Conservation (phyloP, 2,329 filamentous ascomycete species). For the Talaromyces sp. region DNA sequence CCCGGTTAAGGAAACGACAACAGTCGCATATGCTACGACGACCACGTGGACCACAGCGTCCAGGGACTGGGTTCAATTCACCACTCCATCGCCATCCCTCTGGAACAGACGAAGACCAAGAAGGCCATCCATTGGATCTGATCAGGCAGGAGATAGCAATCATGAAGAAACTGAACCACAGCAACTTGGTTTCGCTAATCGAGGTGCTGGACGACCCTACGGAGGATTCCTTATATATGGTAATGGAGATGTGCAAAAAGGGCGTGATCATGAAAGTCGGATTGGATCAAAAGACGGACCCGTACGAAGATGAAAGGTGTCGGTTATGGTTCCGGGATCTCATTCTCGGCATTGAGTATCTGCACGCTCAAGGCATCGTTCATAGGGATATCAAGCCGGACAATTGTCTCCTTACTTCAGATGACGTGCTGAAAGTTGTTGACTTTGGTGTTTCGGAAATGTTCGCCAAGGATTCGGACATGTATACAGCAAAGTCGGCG, state of each 20-base stretch:
- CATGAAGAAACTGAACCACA: conserved; percentile 97
- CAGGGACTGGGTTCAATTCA: conserved; percentile 58
- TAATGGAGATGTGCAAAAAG: conserved; percentile 98
- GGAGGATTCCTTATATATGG: conserved; percentile 96
- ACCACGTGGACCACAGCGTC: conserved; percentile 50
- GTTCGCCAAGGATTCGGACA: conserved; percentile 81
- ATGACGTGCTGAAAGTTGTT: conserved; percentile 92
- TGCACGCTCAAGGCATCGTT: conserved; percentile 90
- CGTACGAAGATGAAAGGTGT: conserved; percentile 76
- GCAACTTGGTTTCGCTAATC: conserved; percentile 85
- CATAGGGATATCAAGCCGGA: conserved; percentile 98
- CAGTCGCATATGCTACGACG: conserved; percentile 80
- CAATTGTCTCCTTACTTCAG: conserved; percentile 82
- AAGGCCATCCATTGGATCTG: conserved; percentile 70
- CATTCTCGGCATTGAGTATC: conserved; percentile 89
- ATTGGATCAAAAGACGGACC: conserved; percentile 72
- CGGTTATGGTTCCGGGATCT: conserved; percentile 92
- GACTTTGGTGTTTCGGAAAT: conserved; percentile 99
- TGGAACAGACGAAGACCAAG: conserved; percentile 46
- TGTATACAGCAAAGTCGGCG: conserved; percentile 88
- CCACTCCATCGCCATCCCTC: conserved; percentile 58
- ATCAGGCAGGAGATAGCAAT: conserved; percentile 97
- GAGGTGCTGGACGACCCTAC: conserved; percentile 94
- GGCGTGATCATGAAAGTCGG: conserved; percentile 96
- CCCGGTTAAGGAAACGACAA: conserved; percentile 77